A percentile compares a stretch with the other conserved stretches of the same genome.
These are phyloP conservation scores for Clathrus columnatus DNA, from an alignment of 768 basidiomycete species.

Conservation along the genomic window DNA sequence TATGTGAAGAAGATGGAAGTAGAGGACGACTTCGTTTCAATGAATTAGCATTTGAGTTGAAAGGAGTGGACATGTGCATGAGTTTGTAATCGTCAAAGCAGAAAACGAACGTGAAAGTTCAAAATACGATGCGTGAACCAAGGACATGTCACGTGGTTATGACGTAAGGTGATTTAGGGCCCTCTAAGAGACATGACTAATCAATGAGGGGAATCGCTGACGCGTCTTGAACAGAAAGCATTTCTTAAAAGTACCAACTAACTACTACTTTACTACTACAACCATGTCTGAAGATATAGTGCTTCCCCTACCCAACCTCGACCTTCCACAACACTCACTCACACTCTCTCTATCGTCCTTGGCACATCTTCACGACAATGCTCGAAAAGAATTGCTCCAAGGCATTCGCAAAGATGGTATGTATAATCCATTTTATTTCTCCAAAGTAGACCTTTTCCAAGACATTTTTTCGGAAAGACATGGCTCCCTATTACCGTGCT, in stretches of 20 bases:
- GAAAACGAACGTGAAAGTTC: neutral
- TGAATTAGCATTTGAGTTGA: neutral
- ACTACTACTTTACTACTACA: neutral
- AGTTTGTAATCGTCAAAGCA: neutral
- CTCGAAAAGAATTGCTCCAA: slow-evolving; percentile 54
- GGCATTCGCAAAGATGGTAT: slow-evolving; percentile 74
- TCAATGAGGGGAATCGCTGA: too few species aligned
- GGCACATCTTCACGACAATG: slow-evolving; percentile 54
- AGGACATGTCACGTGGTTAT: neutral
- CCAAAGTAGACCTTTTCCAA: neutral
- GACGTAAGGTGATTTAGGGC: neutral
- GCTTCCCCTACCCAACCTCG: slow-evolving; percentile 79
- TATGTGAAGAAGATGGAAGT: neutral
- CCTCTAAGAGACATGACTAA: too few species aligned
- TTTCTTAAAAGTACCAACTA: too few species aligned
- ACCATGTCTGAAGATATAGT: slow-evolving; percentile 78
- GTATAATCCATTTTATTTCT: slow-evolving; percentile 22
- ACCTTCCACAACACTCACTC: slow-evolving; percentile 72
- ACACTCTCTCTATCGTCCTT: slow-evolving; percentile 57
- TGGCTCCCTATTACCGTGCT: slow-evolving; percentile 74
- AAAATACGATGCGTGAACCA: neutral
- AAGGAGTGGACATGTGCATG: neutral
- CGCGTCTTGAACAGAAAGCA: too few species aligned
- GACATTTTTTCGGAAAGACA: slow-evolving; percentile 41
- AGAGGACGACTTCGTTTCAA: neutral